Conservation (phyloP, 441 rosid genomes). For the Arabidopsis lyrata region DNA sequence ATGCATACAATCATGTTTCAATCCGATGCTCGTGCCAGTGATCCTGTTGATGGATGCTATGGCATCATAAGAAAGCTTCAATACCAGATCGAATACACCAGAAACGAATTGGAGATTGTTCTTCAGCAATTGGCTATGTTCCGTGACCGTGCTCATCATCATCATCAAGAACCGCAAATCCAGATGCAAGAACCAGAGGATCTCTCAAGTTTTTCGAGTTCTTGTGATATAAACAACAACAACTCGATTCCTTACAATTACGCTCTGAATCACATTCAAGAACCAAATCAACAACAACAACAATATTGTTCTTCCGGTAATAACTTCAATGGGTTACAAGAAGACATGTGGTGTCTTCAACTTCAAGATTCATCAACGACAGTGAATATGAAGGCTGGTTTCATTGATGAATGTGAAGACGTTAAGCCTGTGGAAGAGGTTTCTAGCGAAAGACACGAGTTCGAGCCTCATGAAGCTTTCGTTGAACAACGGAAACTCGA, state of each 20-base stretch:
- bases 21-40: constrained; percentile 86
- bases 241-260: constrained; percentile 41
- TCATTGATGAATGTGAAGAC: constrained; percentile 50
- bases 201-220: constrained; percentile 46
- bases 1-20: constrained; percentile 87
- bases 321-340: constrained; percentile 47
- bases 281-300: constrained; percentile 50
- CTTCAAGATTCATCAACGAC: constrained; percentile 55
- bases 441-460: constrained; percentile 53
- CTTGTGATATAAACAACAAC: constrained; percentile 48
- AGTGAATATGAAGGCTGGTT: constrained; percentile 49
- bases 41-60: constrained; percentile 87
- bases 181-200: constrained; percentile 52
- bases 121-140: constrained; percentile 75
- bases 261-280: constrained; percentile 43
- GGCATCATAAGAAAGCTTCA: constrained; percentile 75
- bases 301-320: constrained; percentile 43
- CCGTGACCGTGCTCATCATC: constrained; percentile 60
- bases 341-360: constrained; percentile 52
- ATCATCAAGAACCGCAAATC: constrained; percentile 43
- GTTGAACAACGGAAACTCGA: constrained; percentile 58
- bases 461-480: constrained; percentile 56
- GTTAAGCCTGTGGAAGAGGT: constrained; percentile 56
- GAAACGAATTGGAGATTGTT: constrained; percentile 81
- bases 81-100: constrained; percentile 64